Evolutionary conservation across 1,284 basidiomycete genomes (phyloP).

Genomic region (Phellopilus nigrolimitatus): DNA sequence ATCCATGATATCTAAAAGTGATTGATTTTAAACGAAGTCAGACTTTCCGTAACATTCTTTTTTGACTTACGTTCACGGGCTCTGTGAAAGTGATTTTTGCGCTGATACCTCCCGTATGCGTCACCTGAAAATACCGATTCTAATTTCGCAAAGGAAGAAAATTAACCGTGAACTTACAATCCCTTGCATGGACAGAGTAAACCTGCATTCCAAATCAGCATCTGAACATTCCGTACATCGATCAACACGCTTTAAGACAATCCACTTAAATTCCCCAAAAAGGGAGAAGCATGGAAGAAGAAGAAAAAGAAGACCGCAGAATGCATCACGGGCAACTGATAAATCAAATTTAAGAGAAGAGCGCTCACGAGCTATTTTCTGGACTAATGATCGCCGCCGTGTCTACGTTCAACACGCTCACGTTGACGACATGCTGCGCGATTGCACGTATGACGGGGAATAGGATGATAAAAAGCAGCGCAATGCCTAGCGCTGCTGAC

Average conservation of each 20-base stretch:
- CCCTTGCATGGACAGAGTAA: slow-evolving; percentile 46
- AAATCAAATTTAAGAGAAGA: background rate
- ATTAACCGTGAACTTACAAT: slow-evolving; percentile 31
- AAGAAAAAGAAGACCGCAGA: too few relatives aligned
- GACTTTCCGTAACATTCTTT: too few relatives aligned
- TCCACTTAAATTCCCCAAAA: too few relatives aligned
- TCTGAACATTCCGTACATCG: too few relatives aligned
- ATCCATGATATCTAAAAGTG: slow-evolving; percentile 46
- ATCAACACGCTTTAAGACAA: too few relatives aligned
- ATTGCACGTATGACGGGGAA: slow-evolving; percentile 64
- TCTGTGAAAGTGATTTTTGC: slow-evolving; percentile 55
- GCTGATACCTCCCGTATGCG: slow-evolving; percentile 55
- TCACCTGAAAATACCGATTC: slow-evolving; percentile 37
- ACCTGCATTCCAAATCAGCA: slow-evolving; percentile 31
- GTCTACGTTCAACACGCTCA: slow-evolving; percentile 47
- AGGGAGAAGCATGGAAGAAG: too few relatives aligned
- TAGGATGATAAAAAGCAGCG: slow-evolving; percentile 56
- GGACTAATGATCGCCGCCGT: slow-evolving; percentile 45
- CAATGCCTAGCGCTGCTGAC: slow-evolving; percentile 45
- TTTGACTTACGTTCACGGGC: slow-evolving; percentile 40
- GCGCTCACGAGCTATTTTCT: slow-evolving; percentile 47
- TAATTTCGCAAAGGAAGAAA: background rate
- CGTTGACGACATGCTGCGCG: slow-evolving; percentile 55
- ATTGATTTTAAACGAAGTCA: too few relatives aligned
- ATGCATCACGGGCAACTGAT: too few relatives aligned